These are phyloP conservation scores for Piper betle DNA, from an alignment of 164 flowering plant species.

Conservation along the genomic window DNA sequence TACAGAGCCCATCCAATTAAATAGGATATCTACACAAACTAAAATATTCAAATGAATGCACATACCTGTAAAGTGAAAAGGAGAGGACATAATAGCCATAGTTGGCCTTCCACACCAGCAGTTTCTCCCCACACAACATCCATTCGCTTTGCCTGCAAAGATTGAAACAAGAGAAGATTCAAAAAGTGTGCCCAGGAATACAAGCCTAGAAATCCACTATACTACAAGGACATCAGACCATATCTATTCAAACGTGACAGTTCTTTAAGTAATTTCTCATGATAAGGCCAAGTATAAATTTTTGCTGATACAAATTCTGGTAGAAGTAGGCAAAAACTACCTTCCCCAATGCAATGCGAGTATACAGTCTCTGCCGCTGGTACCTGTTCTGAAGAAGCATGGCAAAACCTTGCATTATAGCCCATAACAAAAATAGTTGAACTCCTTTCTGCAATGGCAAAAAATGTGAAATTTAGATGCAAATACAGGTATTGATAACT, in stretches of 20 bases:
- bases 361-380: conserved; percentile 90
- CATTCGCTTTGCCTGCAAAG: conserved; percentile 85
- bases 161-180: neutral
- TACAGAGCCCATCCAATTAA: neutral
- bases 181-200: neutral
- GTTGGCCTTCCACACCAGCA: conserved; percentile 93
- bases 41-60: neutral
- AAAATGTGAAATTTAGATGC: neutral
- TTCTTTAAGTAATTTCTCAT: too few relatives aligned
- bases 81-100: conserved; percentile 73
- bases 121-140: conserved; percentile 99
- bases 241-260: too few relatives aligned
- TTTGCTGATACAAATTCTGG: neutral
- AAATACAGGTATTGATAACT: neutral
- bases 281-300: neutral
- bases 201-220: neutral
- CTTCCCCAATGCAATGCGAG: conserved; percentile 99
- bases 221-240: neutral
- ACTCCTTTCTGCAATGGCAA: conserved; percentile 62
- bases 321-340: conserved; percentile 14
- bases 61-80: conserved; percentile 85
- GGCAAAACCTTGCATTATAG: conserved; percentile 97
- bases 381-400: conserved; percentile 96
- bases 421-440: conserved; percentile 80
- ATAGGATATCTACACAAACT: neutral